phyloP scores from a whole-genome alignment of 345 rosid species.

The sweet orange (Citrus sinensis) region DNA sequence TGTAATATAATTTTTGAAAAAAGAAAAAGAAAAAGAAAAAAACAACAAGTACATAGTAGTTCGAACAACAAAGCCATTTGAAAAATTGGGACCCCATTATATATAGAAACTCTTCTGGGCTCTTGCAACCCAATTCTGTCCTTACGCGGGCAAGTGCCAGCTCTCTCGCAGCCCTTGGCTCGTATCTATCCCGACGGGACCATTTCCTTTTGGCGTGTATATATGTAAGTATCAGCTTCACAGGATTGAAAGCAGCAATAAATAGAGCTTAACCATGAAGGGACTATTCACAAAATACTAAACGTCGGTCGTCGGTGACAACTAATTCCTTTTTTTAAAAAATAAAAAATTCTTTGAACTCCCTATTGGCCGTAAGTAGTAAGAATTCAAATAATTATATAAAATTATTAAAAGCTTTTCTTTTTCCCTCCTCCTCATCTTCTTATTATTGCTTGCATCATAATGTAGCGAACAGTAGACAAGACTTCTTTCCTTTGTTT shows the following conservation, averaged over 20 bases:
- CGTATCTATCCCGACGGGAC: no score
- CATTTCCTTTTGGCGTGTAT: no score
- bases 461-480: not conserved
- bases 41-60: no score
- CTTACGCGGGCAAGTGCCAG: not conserved
- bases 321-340: not conserved
- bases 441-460: not conserved
- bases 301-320: not conserved
- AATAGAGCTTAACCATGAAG: not conserved
- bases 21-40: no score
- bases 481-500: not conserved
- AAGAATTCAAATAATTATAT: not conserved
- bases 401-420: not conserved
- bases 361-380: not conserved
- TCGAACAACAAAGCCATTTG: not conserved
- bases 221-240: not conserved
- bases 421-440: not conserved
- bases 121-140: not conserved
- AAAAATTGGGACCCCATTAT: not conserved
- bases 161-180: not conserved
- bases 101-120: not conserved
- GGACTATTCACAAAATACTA: not conserved
- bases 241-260: not conserved
- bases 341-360: not conserved
- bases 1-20: no score